phyloP scores from a whole-genome alignment of 164 flowering plant species.

The Malania oleifera region DNA sequence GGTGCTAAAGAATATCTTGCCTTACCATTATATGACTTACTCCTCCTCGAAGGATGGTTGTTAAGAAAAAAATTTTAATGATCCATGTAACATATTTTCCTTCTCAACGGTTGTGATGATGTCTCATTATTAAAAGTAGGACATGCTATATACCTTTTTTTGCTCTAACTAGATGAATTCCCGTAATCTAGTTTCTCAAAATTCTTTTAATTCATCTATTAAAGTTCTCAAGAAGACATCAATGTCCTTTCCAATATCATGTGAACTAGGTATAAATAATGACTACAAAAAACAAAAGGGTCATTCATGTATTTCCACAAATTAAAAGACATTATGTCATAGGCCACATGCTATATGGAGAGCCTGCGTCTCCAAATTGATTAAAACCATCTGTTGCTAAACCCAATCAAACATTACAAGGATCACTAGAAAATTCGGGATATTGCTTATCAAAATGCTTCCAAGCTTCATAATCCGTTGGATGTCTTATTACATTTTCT shows the following conservation, averaged over 20 bases:
- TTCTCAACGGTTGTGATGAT: neutral
- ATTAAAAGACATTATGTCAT: constrained; percentile 16
- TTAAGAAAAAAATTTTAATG: constrained; percentile 4
- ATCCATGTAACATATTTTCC: constrained; percentile 10
- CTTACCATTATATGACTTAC: constrained; percentile 7
- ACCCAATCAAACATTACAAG: constrained; percentile 11
- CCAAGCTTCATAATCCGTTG: constrained; percentile 4
- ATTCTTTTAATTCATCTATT: constrained; percentile 12
- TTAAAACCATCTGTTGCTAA: constrained; percentile 18
- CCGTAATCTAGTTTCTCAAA: constrained; percentile 12
- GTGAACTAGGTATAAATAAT: constrained; percentile 17
- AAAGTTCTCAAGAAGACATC: constrained; percentile 21
- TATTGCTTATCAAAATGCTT: neutral
- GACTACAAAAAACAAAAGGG: constrained; percentile 11
- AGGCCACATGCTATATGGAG: constrained; percentile 10
- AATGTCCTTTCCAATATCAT: constrained; percentile 14
- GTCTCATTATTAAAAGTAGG: constrained; percentile 11
- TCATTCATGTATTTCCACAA: constrained; percentile 15
- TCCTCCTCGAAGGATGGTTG: neutral
- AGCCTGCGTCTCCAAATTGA: constrained; percentile 11
- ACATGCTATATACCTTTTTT: constrained; percentile 14
- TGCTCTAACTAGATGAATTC: constrained; percentile 17
- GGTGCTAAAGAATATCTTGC: neutral
- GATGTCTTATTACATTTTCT: constrained; percentile 9
- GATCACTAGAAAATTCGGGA: constrained; percentile 1